phyloP scores from a whole-genome alignment of 345 rosid genomes.

The Erodium maritimum region DNA sequence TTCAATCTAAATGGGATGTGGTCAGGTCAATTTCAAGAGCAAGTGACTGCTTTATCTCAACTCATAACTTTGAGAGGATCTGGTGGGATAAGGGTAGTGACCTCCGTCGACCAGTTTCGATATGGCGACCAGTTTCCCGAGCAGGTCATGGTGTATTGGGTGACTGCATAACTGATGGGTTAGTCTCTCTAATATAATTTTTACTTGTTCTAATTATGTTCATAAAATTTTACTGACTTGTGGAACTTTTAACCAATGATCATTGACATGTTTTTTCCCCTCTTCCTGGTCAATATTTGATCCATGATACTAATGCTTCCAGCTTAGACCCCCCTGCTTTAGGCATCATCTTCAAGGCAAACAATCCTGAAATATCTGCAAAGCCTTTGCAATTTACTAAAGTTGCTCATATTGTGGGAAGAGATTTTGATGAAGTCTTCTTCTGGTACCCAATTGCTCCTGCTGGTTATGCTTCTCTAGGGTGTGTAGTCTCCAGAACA shows the following conservation, averaged over 20 bases:
- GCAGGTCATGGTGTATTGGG: conserved; percentile 71
- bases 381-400: conserved; percentile 81
- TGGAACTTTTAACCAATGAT: not conserved
- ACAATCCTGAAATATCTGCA: conserved; percentile 67
- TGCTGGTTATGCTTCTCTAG: conserved; percentile 86
- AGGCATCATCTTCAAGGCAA: conserved; percentile 69
- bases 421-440: conserved; percentile 78
- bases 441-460: conserved; percentile 98
- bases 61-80: conserved; percentile 87
- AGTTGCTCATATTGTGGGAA: conserved; percentile 75
- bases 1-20: conserved; percentile 77
- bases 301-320: not conserved
- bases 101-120: conserved; percentile 68
- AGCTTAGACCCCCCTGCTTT: conserved; percentile 91
- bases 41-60: conserved; percentile 51
- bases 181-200: conserved; percentile 9
- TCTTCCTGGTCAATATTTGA: not conserved
- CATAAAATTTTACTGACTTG: not conserved
- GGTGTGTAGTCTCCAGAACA: conserved; percentile 71
- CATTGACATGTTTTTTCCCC: not conserved
- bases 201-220: not conserved
- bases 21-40: conserved; percentile 65
- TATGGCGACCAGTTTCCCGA: conserved; percentile 85
- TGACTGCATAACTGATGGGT: conserved; percentile 97
- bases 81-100: conserved; percentile 99